Evolutionary conservation across 164 flowering plant genomes (phyloP).

Genomic region (Umbilicus rupestris): DNA sequence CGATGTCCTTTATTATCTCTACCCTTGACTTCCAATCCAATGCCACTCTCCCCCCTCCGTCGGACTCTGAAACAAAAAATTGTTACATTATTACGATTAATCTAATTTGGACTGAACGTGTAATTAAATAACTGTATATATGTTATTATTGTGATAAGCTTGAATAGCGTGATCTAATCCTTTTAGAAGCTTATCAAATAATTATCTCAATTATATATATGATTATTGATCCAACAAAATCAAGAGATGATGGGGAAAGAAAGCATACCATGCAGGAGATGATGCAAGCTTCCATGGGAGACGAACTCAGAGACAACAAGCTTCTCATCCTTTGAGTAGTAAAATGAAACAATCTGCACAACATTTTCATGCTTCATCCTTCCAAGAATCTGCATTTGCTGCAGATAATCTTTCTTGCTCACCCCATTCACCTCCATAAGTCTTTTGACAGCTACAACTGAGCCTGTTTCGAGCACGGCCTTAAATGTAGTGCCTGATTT

Average conservation of each 20-base stretch:
- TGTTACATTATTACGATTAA: too few relatives aligned
- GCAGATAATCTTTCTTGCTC: conserved; percentile 38
- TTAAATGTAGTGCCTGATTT: conserved; percentile 44
- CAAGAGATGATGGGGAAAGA: not conserved
- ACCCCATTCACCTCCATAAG: conserved; percentile 29
- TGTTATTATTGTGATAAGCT: too few relatives aligned
- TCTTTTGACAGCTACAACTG: conserved; percentile 40
- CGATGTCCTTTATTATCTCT: conserved; percentile 40
- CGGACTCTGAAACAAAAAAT: conserved; percentile 22
- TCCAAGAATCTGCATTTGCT: conserved; percentile 51
- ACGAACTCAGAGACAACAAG: conserved; percentile 44
- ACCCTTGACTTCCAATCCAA: conserved; percentile 39
- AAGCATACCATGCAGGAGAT: conserved; percentile 48
- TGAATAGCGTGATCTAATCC: too few relatives aligned
- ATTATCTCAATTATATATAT: too few relatives aligned
- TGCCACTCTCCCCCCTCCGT: conserved; percentile 35
- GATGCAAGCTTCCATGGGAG: conserved; percentile 34
- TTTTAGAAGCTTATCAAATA: too few relatives aligned
- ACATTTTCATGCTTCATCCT: conserved; percentile 45
- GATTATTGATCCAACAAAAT: too few relatives aligned
- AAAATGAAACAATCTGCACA: conserved; percentile 35
- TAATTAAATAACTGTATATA: too few relatives aligned
- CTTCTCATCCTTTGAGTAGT: conserved; percentile 49
- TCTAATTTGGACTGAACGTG: too few relatives aligned
- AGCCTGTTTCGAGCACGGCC: conserved; percentile 38